A percentile compares a stretch with the other conserved stretches of the same genome.
Evolutionary conservation across 2,329 filamentous ascomycete genomes (phyloP).

Genomic region (Pyrenophora graminea): DNA sequence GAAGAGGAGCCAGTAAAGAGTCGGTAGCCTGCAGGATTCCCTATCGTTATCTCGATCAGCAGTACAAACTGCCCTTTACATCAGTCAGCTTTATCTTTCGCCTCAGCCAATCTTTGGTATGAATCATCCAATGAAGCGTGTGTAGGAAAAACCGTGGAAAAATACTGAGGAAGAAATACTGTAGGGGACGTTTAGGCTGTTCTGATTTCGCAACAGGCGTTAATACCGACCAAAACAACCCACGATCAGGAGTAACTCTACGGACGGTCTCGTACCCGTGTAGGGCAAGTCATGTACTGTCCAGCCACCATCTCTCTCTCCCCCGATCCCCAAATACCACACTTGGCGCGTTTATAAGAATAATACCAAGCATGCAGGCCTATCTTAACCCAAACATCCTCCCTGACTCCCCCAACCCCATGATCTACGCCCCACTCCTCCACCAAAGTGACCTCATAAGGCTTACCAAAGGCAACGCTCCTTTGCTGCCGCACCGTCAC

Average conservation of each 20-base stretch:
- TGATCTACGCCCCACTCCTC: slow-evolving; percentile 13
- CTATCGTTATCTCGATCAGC: slow-evolving; percentile 48
- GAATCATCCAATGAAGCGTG: slow-evolving; percentile 16
- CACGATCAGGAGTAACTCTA: too few species aligned
- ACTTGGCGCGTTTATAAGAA: slow-evolving; percentile 13
- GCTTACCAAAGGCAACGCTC: slow-evolving; percentile 12
- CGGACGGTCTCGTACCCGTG: too few species aligned
- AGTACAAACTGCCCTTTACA: slow-evolving; percentile 21
- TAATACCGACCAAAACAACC: too few species aligned
- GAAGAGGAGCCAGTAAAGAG: slow-evolving; percentile 30
- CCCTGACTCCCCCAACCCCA: slow-evolving; percentile 14
- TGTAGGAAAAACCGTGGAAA: too few species aligned
- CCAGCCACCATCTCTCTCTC: background rate
- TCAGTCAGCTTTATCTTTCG: slow-evolving; percentile 28
- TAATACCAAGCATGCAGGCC: slow-evolving; percentile 22
- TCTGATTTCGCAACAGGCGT: too few species aligned
- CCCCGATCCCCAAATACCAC: slow-evolving; percentile 11
- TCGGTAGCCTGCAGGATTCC: slow-evolving; percentile 26
- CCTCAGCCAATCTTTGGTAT: slow-evolving; percentile 15
- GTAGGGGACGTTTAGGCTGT: too few species aligned
- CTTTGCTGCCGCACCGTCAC: background rate
- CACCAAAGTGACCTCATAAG: slow-evolving; percentile 39
- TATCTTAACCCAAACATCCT: slow-evolving; percentile 27
- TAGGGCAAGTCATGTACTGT: background rate
- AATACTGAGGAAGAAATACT: too few species aligned